Evolutionary conservation across 2,329 filamentous ascomycete genomes (phyloP).

Genomic region (Claviceps arundinis): DNA sequence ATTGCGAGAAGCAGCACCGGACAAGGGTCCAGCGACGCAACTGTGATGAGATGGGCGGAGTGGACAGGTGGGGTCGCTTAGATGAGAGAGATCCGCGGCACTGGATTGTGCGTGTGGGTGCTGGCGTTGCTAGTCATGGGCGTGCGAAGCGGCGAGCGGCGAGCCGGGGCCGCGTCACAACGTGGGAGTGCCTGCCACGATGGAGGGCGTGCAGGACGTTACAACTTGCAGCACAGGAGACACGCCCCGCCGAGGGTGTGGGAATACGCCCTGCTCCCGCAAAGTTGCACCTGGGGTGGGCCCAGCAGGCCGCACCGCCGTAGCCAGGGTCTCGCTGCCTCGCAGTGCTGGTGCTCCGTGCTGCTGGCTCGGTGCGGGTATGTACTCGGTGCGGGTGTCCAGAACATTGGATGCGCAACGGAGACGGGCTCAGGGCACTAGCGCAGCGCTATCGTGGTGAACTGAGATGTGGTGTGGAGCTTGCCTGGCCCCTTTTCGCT

Average conservation of each 20-base stretch:
- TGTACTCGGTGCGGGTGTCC: not conserved
- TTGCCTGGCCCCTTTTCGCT: not conserved
- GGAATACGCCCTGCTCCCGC: not conserved
- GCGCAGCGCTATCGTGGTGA: slow-evolving; percentile 1
- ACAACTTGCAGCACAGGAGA: no score
- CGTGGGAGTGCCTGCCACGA: slow-evolving; percentile 7
- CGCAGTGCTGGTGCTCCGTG: no score
- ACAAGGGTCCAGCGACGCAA: slow-evolving; percentile 4
- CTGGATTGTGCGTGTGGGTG: slow-evolving; percentile 20
- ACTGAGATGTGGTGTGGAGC: not conserved
- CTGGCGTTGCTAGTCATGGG: slow-evolving; percentile 11
- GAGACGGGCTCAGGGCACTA: not conserved
- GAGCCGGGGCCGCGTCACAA: slow-evolving; percentile 10
- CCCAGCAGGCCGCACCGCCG: not conserved
- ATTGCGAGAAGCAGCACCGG: not conserved
- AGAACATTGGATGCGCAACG: not conserved
- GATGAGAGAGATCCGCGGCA: slow-evolving; percentile 18
- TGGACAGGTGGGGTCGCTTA: slow-evolving; percentile 8
- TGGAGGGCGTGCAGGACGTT: slow-evolving; percentile 4
- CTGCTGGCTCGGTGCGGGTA: no score
- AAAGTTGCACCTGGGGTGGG: not conserved
- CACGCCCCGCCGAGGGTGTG: not conserved
- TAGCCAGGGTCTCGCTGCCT: not conserved
- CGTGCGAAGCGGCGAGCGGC: slow-evolving; percentile 3
- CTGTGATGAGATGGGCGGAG: slow-evolving; percentile 8